phyloP scores from a whole-genome alignment of 768 basidiomycete species.

The Rhizopogon vinicolor region DNA sequence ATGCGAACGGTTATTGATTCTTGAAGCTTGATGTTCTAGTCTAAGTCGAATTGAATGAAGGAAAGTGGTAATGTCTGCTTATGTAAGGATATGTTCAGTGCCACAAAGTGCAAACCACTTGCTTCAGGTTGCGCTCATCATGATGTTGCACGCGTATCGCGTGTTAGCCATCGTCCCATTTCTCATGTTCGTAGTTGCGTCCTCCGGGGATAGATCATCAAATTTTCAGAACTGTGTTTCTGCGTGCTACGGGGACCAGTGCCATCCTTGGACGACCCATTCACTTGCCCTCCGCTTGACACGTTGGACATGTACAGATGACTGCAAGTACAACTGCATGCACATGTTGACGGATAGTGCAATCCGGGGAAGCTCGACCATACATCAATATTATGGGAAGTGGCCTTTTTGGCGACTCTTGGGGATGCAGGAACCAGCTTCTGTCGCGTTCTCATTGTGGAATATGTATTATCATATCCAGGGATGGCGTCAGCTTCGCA shows the following conservation, averaged over 20 bases:
- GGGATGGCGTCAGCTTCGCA: constrained; percentile 49
- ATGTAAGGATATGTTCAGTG: neutral
- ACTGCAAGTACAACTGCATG: constrained; percentile 91
- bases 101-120: too few relatives aligned
- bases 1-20: too few relatives aligned
- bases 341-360: constrained; percentile 66
- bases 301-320: constrained; percentile 82
- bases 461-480: constrained; percentile 75
- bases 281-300: constrained; percentile 60
- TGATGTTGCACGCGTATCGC: constrained; percentile 6
- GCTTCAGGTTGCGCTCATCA: neutral
- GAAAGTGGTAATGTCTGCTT: neutral
- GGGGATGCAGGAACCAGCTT: constrained; percentile 95
- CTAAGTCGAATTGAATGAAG: neutral
- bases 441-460: constrained; percentile 82
- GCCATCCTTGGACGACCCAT: constrained; percentile 32
- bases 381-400: constrained; percentile 90
- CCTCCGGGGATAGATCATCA: constrained; percentile 30
- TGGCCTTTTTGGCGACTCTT: constrained; percentile 91
- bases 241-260: constrained; percentile 24
- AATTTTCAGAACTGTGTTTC: constrained; percentile 35
- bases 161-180: constrained; percentile 9
- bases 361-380: constrained; percentile 30
- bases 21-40: neutral
- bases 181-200: constrained; percentile 10